A percentile compares a stretch with the other conserved stretches of the same genome.
Conservation (phyloP, 2,329 filamentous ascomycete species). For the Thelonectria blattea region DNA sequence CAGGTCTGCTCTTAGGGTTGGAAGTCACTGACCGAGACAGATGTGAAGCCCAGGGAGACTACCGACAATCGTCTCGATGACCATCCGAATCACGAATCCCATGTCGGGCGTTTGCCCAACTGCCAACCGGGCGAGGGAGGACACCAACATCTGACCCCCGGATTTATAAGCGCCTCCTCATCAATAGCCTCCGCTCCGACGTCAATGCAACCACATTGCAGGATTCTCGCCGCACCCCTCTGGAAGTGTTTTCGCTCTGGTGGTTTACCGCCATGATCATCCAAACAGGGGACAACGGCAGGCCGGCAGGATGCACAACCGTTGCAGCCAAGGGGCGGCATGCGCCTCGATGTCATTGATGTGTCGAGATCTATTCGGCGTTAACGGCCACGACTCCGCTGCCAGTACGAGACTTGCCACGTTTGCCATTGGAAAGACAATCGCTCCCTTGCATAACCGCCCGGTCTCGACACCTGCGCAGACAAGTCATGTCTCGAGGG, state of each 20-base stretch:
- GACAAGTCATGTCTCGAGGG: conserved; percentile 11
- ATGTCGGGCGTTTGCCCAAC: not conserved
- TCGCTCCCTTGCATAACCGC: conserved; percentile 9
- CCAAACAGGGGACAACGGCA: conserved; percentile 8
- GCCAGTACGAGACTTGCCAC: not conserved
- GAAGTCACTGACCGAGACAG: too few species aligned
- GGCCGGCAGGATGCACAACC: not conserved
- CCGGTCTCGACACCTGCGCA: conserved; percentile 1
- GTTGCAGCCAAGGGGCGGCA: not conserved
- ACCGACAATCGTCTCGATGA: too few species aligned
- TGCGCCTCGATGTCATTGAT: conserved; percentile 14
- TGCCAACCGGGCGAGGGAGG: conserved; percentile 2
- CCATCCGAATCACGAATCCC: not conserved
- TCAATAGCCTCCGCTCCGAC: conserved; percentile 21
- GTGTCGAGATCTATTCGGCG: conserved; percentile 14
- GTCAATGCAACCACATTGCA: conserved; percentile 26
- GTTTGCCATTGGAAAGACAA: not conserved
- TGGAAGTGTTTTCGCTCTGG: not conserved
- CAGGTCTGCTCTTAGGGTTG: too few species aligned
- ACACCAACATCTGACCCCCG: conserved; percentile 15
- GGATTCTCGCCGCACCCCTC: conserved; percentile 21
- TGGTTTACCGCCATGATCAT: conserved; percentile 16
- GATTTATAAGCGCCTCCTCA: conserved; percentile 33
- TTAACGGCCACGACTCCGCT: conserved; percentile 16
- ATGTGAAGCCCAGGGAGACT: too few species aligned